Base-by-base conservation (phyloP, 495 filamentous ascomycete species). In the Sporormia fimetaria region DNA sequence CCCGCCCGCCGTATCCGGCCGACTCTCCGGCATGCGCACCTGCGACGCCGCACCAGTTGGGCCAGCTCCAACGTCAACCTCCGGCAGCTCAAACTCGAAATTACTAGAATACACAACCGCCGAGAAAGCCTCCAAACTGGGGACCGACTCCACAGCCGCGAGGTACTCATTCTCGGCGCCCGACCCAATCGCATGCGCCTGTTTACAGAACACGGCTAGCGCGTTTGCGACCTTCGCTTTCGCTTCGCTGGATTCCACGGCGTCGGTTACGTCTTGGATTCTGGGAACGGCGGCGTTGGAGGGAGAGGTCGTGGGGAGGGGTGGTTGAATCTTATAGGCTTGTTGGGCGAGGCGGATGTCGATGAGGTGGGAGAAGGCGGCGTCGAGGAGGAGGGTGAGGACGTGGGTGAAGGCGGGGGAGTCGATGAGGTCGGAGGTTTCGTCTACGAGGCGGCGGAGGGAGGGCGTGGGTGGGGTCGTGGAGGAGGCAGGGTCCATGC, bases 31-130 rank as follows among this genome's bases (percentile, higher is more conserved):
- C 14, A 33, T 12, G 1, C 9, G 21, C 25, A 32, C 15, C 18
- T n/a, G n/a, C 14, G 9, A 17, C n/a, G 37, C 45, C 16, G 26
- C 33, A 22, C 61, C 60, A 9, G 56, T 57, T 3, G 64, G 59
- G 17, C 52, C 38, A 1, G 39, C 21, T 27, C 31, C 46, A 25
- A 20, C 40, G 5, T 29, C 55, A 0, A 57, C 62, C 20, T 64
- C 63, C 22, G 67, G 55, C 6, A 69, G 58, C 36, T 74, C 75
- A 33, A 81, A 75, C 54, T 93, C 83, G 44, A 81, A 94, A 61
- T 94, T 93, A 34, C 81, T 87, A 43, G 80, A 86, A 57, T 94
- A 96, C 21, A 96, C 83, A 6, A 95, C 80, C 1, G 90, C 88
- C 3, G 88, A 83, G 50, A 96, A 95, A 0, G 83, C 87, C 53